Evolutionary conservation across 2,329 filamentous ascomycete genomes (phyloP).

Genomic region (Microdochium nivale): DNA sequence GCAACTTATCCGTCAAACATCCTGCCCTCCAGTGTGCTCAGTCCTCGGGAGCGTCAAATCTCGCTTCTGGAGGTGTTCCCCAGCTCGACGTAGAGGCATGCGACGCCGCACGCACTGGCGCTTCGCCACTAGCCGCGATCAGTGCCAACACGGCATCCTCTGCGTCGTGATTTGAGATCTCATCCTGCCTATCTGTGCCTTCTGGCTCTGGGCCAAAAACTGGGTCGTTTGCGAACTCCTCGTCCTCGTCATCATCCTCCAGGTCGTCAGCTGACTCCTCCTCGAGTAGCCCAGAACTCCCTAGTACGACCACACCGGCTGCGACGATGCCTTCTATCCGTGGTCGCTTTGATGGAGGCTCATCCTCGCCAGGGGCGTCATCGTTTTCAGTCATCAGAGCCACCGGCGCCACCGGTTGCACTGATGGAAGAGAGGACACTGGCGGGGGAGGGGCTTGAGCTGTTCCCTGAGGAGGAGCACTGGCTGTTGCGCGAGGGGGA

Average conservation of each 20-base stretch:
- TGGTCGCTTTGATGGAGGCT: slow-evolving; percentile 20
- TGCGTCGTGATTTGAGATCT: neutral
- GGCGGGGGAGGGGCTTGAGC: no score
- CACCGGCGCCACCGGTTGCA: slow-evolving; percentile 8
- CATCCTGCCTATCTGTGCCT: neutral
- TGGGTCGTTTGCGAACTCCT: neutral
- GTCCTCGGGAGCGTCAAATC: neutral
- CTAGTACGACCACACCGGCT: slow-evolving; percentile 8
- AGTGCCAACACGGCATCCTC: neutral
- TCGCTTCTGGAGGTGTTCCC: neutral
- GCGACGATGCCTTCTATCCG: slow-evolving; percentile 16
- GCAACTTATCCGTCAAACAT: neutral
- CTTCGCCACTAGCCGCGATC: neutral
- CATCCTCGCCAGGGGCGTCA: slow-evolving; percentile 12
- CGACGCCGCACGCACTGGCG: neutral
- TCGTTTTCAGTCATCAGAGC: slow-evolving; percentile 8
- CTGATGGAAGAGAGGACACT: no score
- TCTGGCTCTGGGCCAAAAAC: neutral
- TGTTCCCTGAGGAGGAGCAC: no score
- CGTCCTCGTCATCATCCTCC: neutral
- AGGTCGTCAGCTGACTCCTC: neutral
- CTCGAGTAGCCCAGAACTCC: neutral
- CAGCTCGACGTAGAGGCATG: neutral
- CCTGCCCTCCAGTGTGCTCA: neutral
- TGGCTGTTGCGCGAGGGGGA: neutral